Conservation (phyloP, 31 red algal species). For the Odonthalia washingtoniensis region DNA sequence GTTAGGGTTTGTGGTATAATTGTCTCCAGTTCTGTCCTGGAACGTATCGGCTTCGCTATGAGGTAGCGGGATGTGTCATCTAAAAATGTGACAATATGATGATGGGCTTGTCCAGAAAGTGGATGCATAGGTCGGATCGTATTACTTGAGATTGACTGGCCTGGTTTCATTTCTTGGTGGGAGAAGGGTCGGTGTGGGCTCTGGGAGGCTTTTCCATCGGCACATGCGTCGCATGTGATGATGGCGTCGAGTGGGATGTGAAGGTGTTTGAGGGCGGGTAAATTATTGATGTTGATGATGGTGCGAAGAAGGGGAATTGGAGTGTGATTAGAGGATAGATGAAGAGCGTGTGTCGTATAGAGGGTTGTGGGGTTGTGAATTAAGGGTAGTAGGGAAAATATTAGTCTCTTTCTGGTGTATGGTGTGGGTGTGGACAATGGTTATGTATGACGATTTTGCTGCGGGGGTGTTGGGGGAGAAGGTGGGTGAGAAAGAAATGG, state of each 20-base stretch:
- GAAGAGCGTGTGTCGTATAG: too few relatives aligned
- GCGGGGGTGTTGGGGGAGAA: too few relatives aligned
- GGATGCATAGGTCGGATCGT: not conserved
- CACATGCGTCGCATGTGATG: not conserved
- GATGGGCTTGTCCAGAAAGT: not conserved
- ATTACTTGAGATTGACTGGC: not conserved
- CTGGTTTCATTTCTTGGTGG: not conserved
- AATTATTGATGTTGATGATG: not conserved
- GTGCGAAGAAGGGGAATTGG: not conserved
- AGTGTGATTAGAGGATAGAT: not conserved
- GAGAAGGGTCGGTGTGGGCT: not conserved
- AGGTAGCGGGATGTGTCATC: not conserved
- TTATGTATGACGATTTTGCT: too few relatives aligned
- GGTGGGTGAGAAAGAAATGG: too few relatives aligned
- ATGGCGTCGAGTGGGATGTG: not conserved
- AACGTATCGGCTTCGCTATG: not conserved
- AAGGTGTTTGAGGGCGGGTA: not conserved
- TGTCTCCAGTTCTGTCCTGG: not conserved
- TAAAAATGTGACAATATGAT: not conserved
- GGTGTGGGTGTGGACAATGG: too few relatives aligned
- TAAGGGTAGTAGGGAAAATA: too few relatives aligned
- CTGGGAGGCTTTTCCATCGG: not conserved
- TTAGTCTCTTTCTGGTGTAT: too few relatives aligned
- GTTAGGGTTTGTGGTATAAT: not conserved
- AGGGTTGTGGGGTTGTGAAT: too few relatives aligned